Evolutionary conservation across 768 basidiomycete species (phyloP), one percentile per base, ranked within the genome.

Genomic region (Lactarius quietus): DNA sequence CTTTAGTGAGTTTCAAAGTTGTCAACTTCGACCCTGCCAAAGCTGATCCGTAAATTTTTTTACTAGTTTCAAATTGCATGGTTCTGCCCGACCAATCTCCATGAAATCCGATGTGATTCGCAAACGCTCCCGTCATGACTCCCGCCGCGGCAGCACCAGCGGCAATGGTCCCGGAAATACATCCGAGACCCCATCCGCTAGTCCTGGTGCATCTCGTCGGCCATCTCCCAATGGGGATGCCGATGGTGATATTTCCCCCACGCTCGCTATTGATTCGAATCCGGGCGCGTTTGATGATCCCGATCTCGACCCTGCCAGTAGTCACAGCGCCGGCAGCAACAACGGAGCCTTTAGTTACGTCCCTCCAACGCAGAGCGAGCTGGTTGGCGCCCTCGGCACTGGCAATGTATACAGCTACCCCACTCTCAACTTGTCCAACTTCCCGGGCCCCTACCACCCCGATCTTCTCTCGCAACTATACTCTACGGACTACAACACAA

Each of bases 61-160:
- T 38, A 43, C 29, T 59, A 84, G 83, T 72, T 91, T 90, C 77
- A 93, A 93, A 74, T 78, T 93, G 2, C 90, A 93, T 74, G 92
- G 92, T 20, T 87, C 91, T 23, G 86, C 89, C 1, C 86, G 92
- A 29, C 92, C 92, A 2, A 91, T 93, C 66, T 91, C 89, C 9
- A 93, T 94, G 92, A 93, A 93, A 74, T 92, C 90, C 5, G 92
- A 94, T 68, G 86, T 93, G 39, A 92, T 94, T 69, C 89, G 92
- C 66, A 93, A 93, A 73, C 87, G 92, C 45, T 90, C 92, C 2
- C 81, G 92, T 1, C 90, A 92, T 69, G 90, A 93, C 65, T 87
- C 88, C 26, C 84, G 89, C 39, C 83, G 88, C 23, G 70, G 78
- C 60, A 82, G 82, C 18, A 61, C 51, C 31, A 62, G 66, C 55